A percentile compares a stretch with the other conserved stretches of the same genome.
Evolutionary conservation across 192 early-diverging fungal genomes (phyloP).

Genomic region (Cetraspora pellucida): DNA sequence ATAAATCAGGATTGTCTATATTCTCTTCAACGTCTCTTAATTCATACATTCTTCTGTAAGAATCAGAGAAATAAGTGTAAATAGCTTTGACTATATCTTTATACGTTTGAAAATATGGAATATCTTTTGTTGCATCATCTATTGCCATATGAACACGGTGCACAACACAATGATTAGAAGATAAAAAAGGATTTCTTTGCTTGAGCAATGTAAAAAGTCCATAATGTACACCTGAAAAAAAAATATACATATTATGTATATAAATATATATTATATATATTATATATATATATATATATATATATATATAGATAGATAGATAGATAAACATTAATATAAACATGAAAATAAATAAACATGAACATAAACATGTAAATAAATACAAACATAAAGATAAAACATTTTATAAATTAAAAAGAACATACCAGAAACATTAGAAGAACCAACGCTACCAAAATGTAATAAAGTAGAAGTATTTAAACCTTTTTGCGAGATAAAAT

Average conservation of each 20-base stretch:
- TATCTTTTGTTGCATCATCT: background rate
- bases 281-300: too few relatives aligned
- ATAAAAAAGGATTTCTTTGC: background rate
- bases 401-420: background rate
- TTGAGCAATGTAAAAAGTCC: background rate
- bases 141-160: background rate
- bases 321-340: too few relatives aligned
- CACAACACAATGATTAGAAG: conserved; percentile 7
- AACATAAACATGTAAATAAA: background rate
- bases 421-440: background rate
- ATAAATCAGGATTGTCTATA: background rate
- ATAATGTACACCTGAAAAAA: background rate
- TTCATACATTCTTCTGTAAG: background rate
- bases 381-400: background rate
- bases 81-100: background rate
- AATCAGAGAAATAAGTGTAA: background rate
- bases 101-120: background rate
- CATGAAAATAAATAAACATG: background rate
- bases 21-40: background rate
- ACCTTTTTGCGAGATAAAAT: background rate
- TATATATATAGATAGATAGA: too few relatives aligned
- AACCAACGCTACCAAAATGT: background rate
- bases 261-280: too few relatives aligned
- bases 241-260: too few relatives aligned
- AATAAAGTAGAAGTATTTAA: background rate